phyloP scores from a whole-genome alignment of 2,329 filamentous ascomycete genomes.

The Aspergillus pseudoviridinutans region DNA sequence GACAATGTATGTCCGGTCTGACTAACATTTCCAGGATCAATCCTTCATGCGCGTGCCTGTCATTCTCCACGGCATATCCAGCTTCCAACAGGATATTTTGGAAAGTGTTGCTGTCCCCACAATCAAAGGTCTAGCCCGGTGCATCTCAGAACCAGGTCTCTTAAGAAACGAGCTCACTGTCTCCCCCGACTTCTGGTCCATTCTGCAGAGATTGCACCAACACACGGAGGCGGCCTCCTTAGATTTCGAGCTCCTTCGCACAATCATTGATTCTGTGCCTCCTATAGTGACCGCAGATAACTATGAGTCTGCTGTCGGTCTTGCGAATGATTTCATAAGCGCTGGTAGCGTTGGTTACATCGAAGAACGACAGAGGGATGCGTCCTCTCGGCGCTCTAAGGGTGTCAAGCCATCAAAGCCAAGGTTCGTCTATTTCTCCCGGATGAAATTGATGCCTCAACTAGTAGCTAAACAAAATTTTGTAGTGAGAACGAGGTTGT shows the following conservation, averaged over 20 bases:
- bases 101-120: slow-evolving; percentile 72
- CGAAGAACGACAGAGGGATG: slow-evolving; percentile 66
- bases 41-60: slow-evolving; percentile 91
- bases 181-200: slow-evolving; percentile 95
- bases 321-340: slow-evolving; percentile 87
- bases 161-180: slow-evolving; percentile 90
- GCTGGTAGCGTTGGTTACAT: slow-evolving; percentile 69
- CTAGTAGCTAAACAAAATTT: slow-evolving; percentile 14
- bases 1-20: neutral
- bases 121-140: slow-evolving; percentile 72
- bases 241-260: slow-evolving; percentile 84
- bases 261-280: slow-evolving; percentile 66
- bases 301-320: slow-evolving; percentile 78
- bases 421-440: slow-evolving; percentile 45
- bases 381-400: slow-evolving; percentile 49
- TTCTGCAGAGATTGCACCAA: slow-evolving; percentile 70
- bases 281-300: slow-evolving; percentile 91
- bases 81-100: slow-evolving; percentile 72
- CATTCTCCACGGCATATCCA: slow-evolving; percentile 85
- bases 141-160: slow-evolving; percentile 71
- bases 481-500: slow-evolving; percentile 67
- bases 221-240: slow-evolving; percentile 67
- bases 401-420: slow-evolving; percentile 50
- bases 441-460: neutral
- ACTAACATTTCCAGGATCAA: slow-evolving; percentile 58